Percentiles rank a stretch among this genome's conserved stretches.
These are phyloP conservation scores for Aspergillus terreus DNA, from an alignment of 2,329 filamentous ascomycete species.

Conservation along the genomic window DNA sequence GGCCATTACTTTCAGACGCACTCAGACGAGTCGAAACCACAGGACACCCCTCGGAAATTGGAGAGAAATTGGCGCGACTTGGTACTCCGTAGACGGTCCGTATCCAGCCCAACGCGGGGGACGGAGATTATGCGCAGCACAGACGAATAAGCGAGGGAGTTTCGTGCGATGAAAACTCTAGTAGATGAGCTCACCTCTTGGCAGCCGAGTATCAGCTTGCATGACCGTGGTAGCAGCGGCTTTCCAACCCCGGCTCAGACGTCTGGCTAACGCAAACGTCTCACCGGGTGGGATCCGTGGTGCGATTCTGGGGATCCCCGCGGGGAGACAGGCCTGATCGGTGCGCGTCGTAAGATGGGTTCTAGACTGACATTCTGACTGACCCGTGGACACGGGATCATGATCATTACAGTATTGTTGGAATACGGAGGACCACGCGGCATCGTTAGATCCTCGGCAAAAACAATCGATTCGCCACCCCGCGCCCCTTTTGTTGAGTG, in stretches of 20 bases:
- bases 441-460: background rate
- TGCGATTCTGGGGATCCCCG: slow-evolving; percentile 1
- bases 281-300: background rate
- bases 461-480: background rate
- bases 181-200: background rate
- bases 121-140: no score
- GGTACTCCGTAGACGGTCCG: no score
- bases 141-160: no score
- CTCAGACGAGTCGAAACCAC: no score
- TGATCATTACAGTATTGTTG: background rate
- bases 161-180: background rate
- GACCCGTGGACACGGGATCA: background rate
- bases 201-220: background rate
- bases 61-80: no score
- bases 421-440: background rate
- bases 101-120: no score
- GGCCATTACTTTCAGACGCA: no score
- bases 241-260: background rate
- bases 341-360: background rate
- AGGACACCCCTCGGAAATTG: no score
- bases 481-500: no score
- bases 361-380: background rate
- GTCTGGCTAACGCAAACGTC: background rate
- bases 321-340: background rate
- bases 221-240: background rate